A percentile compares a stretch with the other conserved stretches of the same genome.
Conservation (phyloP, 1,139 yeast genomes). For the Saccharomyces hybrid region DNA sequence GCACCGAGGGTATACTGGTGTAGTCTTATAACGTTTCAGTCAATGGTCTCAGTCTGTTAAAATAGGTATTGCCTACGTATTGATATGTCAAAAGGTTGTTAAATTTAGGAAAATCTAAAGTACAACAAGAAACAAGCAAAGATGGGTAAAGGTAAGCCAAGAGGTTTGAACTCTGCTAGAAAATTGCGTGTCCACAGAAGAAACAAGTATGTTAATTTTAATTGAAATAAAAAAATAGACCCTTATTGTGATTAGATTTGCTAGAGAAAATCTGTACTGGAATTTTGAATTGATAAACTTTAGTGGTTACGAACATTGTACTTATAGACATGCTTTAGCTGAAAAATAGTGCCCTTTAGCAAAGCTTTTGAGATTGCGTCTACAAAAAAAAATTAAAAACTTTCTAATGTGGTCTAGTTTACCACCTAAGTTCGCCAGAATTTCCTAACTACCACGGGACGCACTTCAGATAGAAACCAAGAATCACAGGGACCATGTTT, state of each 20-base stretch:
- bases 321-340: too few relatives aligned
- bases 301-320: too few relatives aligned
- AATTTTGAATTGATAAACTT: not conserved
- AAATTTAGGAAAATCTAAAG: not conserved
- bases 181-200: slow-evolving; percentile 99
- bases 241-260: not conserved
- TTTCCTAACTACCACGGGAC: too few relatives aligned
- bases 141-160: slow-evolving; percentile 40
- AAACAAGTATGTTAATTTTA: slow-evolving; percentile 55
- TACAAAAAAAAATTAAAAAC: too few relatives aligned
- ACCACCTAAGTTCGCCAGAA: too few relatives aligned
- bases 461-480: too few relatives aligned
- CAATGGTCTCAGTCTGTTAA: not conserved
- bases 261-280: not conserved
- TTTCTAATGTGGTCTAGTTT: too few relatives aligned
- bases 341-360: too few relatives aligned
- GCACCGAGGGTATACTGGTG: not conserved
- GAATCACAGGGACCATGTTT: not conserved
- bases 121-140: slow-evolving; percentile 24
- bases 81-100: not conserved
- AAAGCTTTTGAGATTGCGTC: too few relatives aligned
- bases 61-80: not conserved
- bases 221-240: not conserved
- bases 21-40: not conserved
- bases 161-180: slow-evolving; percentile 97